Base-by-base conservation (phyloP, 495 filamentous ascomycete genomes). In the Aspergillus cavernicola region DNA sequence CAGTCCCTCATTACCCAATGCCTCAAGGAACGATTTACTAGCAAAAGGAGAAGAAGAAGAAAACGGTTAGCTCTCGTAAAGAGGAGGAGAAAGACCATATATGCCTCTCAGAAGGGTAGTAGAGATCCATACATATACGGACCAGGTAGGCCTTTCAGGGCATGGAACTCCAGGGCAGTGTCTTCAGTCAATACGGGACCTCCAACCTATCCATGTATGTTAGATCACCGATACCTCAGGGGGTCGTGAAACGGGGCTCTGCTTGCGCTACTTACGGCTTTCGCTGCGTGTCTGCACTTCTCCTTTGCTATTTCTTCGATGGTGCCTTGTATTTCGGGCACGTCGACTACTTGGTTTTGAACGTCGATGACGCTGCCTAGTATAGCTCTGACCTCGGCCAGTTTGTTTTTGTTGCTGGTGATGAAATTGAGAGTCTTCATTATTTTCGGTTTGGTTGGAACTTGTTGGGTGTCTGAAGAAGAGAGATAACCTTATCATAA, bases 151-250 rank as follows among this genome's bases (percentile, higher is more conserved):
- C 89, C 91, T 55, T 88, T 82, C 42, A 96, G 74, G 9, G 91
- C 91, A 63, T 88, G 84, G 70, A 97, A 99, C 72, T 89, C 92
- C 23, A 99, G 77, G 61, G 87, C 89, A 11, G 93, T 97, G 72
- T 99, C 93, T 67, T 99, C 93, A 18, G 95, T 92, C 45, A 99
- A 77, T 29, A 96, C 95, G 13, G 93, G 91, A 0, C 92, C 93
- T 55, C 82, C 67, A 42, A 93, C 68, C 90, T 95, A 48, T 24
- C 23, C 4, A 6, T 6, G 6, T 11, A 33, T 45, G 40, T 70
- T 42, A 66, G 51, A 24, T 41, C 13, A 2, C 35, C 18, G 26
- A 19, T 24, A 41, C 47, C 10, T 20, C 28, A 23, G 12, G 9
- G 41, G 12, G 6, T 51, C 6, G 11, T 23, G n/a, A 24, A 19